Base-by-base conservation (phyloP, 208 protist species). In the Acanthamoeba culbertsoni region DNA sequence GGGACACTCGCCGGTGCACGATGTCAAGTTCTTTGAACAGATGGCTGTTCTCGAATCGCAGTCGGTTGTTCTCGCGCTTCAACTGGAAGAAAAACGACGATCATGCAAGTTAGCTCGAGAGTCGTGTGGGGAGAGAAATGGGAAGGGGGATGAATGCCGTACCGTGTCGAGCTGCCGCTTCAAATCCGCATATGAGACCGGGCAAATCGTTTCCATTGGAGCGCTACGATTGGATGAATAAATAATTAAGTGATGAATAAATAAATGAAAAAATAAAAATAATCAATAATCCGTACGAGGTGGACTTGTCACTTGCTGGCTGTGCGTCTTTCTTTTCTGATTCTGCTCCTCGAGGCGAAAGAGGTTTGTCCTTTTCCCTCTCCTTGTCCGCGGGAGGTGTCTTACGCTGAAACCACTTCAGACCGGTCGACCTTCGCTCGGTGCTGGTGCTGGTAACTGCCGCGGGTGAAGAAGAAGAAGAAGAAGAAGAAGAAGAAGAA, bases 21-120 rank as follows among this genome's bases (percentile, higher is more conserved):
- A 84, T 84, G 73, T 84, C 73, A 20, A 84, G 73, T 43, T 84
- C 73, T 33, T 84, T 84, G 73, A 84, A 84, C 43, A 84, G 45
- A 20, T 84, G 73, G 23, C 73, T 84, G 73, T 84, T 84, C 43
- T 84, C 73, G 73, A 84, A 84, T 10, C 73, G 73, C 73, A 84
- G 43, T 55, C 73, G 73, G 26, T 46, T 84, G 73, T 84, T 84
- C 33, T 84, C 73, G 26, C 73, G 73, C 28, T 84, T 84, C 73
- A 84, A 55, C 73, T 84, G 71, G 4, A 33, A 28, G 62, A 73
- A 8, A 7, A n/a, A 6, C 16, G 62, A n/a, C 62, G 26, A 33
- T 16, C 4, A 31, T 14, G 16, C n/a, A 62, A 62, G 16, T 31
- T 16, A 1, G 51, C n/a, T 59, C n/a, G 51, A 16, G 51, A 7